Evolutionary conservation across 228 moss, liverwort and hornwort genomes (phyloP).

Genomic region (Sphagnum fallax): DNA sequence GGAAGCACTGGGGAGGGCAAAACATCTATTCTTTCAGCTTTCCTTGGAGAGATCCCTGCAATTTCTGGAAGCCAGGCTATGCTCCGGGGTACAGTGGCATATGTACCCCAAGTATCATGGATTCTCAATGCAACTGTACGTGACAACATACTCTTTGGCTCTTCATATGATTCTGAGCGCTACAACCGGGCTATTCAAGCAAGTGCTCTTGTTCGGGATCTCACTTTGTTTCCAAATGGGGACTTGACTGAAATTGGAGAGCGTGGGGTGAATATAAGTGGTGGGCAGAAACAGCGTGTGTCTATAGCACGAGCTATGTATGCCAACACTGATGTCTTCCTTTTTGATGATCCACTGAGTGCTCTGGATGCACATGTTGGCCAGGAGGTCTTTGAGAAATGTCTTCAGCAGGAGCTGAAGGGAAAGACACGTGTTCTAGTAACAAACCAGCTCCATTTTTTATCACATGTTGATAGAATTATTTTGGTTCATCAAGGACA

Average conservation of each 20-base stretch:
- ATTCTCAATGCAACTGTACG: slow-evolving; percentile 88
- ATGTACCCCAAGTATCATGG: slow-evolving; percentile 96
- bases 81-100: slow-evolving; percentile 69
- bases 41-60: slow-evolving; percentile 76
- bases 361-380: slow-evolving; percentile 94
- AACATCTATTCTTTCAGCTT: slow-evolving; percentile 75
- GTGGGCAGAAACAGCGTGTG: slow-evolving; percentile 90
- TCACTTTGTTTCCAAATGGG: slow-evolving; percentile 74
- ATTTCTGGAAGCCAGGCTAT: slow-evolving; percentile 39
- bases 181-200: slow-evolving; percentile 70
- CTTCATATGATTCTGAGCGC: slow-evolving; percentile 47
- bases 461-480: slow-evolving; percentile 77
- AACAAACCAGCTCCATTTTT: slow-evolving; percentile 93
- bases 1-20: slow-evolving; percentile 96
- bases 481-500: slow-evolving; percentile 71
- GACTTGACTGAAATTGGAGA: slow-evolving; percentile 91
- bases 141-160: slow-evolving; percentile 85
- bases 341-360: slow-evolving; percentile 93
- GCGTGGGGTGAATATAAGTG: slow-evolving; percentile 95
- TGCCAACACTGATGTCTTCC: slow-evolving; percentile 80
- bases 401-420: slow-evolving; percentile 64
- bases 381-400: slow-evolving; percentile 81
- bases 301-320: slow-evolving; percentile 92
- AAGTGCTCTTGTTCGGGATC: slow-evolving; percentile 68
- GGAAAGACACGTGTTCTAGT: slow-evolving; percentile 75